Base-by-base conservation (phyloP, 768 basidiomycete species). In the Agrocybe praecox region DNA sequence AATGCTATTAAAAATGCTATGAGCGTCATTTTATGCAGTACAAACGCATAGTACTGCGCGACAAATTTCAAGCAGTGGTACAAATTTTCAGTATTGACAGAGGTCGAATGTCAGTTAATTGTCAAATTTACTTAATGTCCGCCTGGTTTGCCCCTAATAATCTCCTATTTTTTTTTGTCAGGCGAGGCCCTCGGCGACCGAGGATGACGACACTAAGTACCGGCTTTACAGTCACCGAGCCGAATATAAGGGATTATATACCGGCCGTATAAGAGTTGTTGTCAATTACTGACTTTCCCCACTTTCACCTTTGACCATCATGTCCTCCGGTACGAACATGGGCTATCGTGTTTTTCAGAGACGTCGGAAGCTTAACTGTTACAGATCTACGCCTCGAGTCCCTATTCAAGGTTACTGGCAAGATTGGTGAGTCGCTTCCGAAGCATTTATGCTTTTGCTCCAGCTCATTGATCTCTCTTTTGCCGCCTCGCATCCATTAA, bases 391-490 rank as follows among this genome's bases (percentile, higher is more conserved):
- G 75, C 34, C 67, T 82, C 17, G 67, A 77, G 22, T 78, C 80
- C 2, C 69, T 91, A 46, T 90, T 87, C 78, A 76, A 80, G 66
- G 85, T 91, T 58, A 78, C 79, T 69, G 87, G 83, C 60, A 90
- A 89, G 72, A 84, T 86, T 60, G 87, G 87, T 88, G 57, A 26
- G 76, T 19, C 40, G 23, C 32, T 26, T n/a, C 44, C 23, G 17
- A 29, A 44, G 26, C 43, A 18, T 17, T 26, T 43, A 44, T 24
- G 17, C 21, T 45, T 54, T 34, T 29, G 26, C 9, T 29, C 26
- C 26, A 29, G 26, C 9, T 15, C 23, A 6, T 29, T n/a, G 21
- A 50, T 47, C 45, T 42, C 17, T 21, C 59, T 49, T 26, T 49
- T 19, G 24, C 52, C 29, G 22, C 33, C 44, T n/a, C 19, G 19